Conservation (phyloP, 2,329 filamentous ascomycete genomes). For the Fusarium devonianum region DNA sequence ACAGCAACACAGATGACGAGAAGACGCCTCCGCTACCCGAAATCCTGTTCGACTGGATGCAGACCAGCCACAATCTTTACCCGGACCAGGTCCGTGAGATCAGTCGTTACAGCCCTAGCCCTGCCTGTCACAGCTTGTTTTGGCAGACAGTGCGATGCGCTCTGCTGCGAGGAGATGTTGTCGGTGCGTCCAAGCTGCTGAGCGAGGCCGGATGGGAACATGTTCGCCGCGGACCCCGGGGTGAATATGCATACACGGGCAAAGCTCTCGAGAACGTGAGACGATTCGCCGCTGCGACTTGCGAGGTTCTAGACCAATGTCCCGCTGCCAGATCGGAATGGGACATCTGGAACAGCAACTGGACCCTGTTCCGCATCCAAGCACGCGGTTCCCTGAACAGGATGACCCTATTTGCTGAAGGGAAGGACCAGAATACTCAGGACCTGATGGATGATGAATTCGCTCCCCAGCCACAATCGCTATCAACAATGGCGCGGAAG, state of each 20-base stretch:
- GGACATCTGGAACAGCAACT: constrained; percentile 83
- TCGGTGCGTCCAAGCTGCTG: constrained; percentile 71
- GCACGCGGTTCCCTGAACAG: constrained; percentile 73
- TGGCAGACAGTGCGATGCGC: constrained; percentile 84
- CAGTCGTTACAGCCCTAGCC: constrained; percentile 70
- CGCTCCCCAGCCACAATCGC: constrained; percentile 54
- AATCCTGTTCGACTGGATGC: constrained; percentile 83
- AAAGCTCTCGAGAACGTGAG: constrained; percentile 80
- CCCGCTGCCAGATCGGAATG: constrained; percentile 76
- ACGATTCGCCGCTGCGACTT: constrained; percentile 72
- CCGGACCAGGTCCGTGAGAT: constrained; percentile 72
- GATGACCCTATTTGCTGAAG: constrained; percentile 81
- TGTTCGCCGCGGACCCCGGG: constrained; percentile 72
- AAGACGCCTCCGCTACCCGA: constrained; percentile 70
- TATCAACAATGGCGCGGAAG: constrained; percentile 74
- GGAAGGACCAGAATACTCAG: constrained; percentile 60
- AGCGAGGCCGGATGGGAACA: constrained; percentile 79
- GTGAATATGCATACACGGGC: constrained; percentile 74
- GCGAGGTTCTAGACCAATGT: constrained; percentile 74
- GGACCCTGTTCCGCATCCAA: constrained; percentile 82
- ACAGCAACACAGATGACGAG: constrained; percentile 47
- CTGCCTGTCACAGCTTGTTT: constrained; percentile 78
- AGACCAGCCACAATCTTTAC: constrained; percentile 76
- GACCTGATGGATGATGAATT: constrained; percentile 45
- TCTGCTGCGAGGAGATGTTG: constrained; percentile 77